These are phyloP conservation scores for Clavispora santaluciae DNA, from an alignment of 805 yeast species.

Conservation along the genomic window DNA sequence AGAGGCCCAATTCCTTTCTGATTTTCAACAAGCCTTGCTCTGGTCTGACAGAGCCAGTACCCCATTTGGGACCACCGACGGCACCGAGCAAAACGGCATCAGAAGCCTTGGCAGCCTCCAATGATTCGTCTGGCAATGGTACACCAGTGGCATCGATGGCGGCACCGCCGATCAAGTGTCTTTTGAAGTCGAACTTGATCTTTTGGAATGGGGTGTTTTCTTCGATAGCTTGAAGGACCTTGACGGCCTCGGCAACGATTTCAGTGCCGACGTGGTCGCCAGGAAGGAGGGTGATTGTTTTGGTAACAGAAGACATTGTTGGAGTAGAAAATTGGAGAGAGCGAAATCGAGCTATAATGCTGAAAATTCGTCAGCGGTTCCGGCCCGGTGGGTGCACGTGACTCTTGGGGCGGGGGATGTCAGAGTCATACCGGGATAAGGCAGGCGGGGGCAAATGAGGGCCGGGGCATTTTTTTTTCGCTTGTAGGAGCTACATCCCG, in stretches of 20 bases:
- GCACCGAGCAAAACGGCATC: constrained; percentile 98
- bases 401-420: too few species aligned
- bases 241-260: constrained; percentile 83
- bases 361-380: constrained; percentile 3
- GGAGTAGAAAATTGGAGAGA: not conserved
- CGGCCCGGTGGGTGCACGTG: constrained; percentile 5
- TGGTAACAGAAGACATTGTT: constrained; percentile 24
- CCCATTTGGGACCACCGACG: constrained; percentile 99
- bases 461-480: too few species aligned
- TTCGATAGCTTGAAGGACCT: constrained; percentile 78
- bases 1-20: constrained; percentile 88
- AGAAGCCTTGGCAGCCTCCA: constrained; percentile 77
- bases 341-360: not conserved
- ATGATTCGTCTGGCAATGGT: constrained; percentile 82
- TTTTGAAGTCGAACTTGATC: constrained; percentile 66
- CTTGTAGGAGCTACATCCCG: too few species aligned
- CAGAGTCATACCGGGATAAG: too few species aligned
- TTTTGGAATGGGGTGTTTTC: constrained; percentile 35
- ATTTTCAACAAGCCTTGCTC: constrained; percentile 94
- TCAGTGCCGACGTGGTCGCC: constrained; percentile 98
- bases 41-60: constrained; percentile 93
- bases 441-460: too few species aligned
- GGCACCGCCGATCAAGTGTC: constrained; percentile 95
- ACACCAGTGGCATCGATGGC: constrained; percentile 95
- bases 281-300: constrained; percentile 81